phyloP scores from a whole-genome alignment of 2,329 filamentous ascomycete species.

The Fusarium sambucinum region DNA sequence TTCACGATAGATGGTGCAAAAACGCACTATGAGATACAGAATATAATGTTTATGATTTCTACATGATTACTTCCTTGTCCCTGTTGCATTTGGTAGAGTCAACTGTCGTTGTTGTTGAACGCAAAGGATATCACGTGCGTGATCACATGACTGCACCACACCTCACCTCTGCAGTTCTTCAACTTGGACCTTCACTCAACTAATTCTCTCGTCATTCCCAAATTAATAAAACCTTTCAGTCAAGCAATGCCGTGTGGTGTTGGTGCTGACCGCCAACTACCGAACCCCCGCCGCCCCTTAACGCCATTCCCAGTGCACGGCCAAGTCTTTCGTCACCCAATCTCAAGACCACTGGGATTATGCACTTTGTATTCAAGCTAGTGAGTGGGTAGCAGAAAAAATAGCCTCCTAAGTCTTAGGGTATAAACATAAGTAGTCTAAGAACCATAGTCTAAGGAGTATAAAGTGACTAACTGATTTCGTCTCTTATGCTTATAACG shows the following conservation, averaged over 20 bases:
- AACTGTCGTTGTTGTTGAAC: too few relatives aligned
- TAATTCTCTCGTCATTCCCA: neutral
- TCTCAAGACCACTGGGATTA: neutral
- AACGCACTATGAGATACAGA: constrained; percentile 12
- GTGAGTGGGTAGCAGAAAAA: too few relatives aligned
- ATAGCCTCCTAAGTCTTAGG: too few relatives aligned
- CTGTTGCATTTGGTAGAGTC: neutral
- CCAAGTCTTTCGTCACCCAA: neutral
- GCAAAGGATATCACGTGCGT: neutral
- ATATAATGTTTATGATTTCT: constrained; percentile 34
- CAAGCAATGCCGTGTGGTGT: neutral
- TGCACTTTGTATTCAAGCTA: neutral
- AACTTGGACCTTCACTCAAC: neutral
- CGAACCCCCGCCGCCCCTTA: neutral
- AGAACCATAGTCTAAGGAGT: too few relatives aligned
- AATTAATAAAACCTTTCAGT: neutral
- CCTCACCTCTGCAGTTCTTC: too few relatives aligned
- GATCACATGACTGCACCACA: neutral
- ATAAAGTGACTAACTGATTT: too few relatives aligned
- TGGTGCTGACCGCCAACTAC: neutral
- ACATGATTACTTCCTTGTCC: neutral
- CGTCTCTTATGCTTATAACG: too few relatives aligned
- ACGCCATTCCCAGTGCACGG: neutral
- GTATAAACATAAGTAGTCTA: too few relatives aligned
- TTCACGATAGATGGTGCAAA: constrained; percentile 15